Evolutionary conservation across 495 filamentous ascomycete species (phyloP).

Genomic region (Tuber umbilicatum): DNA sequence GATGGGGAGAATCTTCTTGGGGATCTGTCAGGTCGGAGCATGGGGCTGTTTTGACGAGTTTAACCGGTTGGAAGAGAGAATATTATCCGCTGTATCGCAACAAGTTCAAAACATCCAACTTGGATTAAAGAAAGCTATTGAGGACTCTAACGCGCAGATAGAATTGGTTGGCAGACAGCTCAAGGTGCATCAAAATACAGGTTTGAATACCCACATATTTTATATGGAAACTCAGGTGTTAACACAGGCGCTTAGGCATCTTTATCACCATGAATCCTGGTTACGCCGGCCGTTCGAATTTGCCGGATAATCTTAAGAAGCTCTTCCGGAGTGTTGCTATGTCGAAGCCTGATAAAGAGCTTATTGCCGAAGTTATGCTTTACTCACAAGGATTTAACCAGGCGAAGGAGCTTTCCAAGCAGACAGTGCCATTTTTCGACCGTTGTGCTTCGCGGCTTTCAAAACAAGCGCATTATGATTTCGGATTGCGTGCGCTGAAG

Average conservation of each 20-base stretch:
- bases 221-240: background rate
- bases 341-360: constrained; percentile 99
- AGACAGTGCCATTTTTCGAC: constrained; percentile 97
- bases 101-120: constrained; percentile 99
- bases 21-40: constrained; percentile 97
- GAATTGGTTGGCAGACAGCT: constrained; percentile 87
- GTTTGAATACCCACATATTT: constrained; percentile 2
- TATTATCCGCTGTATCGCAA: constrained; percentile 94
- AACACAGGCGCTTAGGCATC: constrained; percentile 53
- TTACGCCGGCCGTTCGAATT: constrained; percentile 93
- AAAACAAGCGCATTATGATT: constrained; percentile 98
- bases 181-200: constrained; percentile 75
- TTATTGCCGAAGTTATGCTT: constrained; percentile 98
- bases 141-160: constrained; percentile 75
- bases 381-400: constrained; percentile 98
- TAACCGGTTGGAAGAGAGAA: constrained; percentile 94
- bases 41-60: constrained; percentile 99
- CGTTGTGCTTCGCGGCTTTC: constrained; percentile 70
- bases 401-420: constrained; percentile 83
- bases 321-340: constrained; percentile 98
- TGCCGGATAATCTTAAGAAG: constrained; percentile 98
- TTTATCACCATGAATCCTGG: constrained; percentile 99
- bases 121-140: constrained; percentile 71
- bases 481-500: constrained; percentile 93
- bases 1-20: constrained; percentile 98